Conservation (phyloP, 768 basidiomycete genomes). For the Pisolithus microcarpus region DNA sequence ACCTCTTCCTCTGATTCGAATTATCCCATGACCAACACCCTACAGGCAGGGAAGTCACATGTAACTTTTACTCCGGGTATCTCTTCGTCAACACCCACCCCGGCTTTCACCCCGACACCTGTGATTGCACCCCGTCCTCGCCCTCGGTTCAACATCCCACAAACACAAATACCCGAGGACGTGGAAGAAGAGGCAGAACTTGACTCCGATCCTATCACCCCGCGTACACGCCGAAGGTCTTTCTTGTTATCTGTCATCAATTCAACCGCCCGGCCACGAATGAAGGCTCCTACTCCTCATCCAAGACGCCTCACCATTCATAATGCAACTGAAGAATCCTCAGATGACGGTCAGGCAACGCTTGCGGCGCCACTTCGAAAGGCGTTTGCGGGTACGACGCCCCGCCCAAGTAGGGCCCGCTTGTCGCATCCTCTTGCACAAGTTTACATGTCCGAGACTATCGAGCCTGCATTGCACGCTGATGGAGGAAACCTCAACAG, state of each 20-base stretch:
- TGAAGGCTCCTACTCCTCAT: slow-evolving; percentile 41
- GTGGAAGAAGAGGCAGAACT: slow-evolving; percentile 24
- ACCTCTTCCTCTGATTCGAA: slow-evolving; percentile 52
- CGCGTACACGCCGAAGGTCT: slow-evolving; percentile 64
- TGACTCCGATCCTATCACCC: slow-evolving; percentile 52
- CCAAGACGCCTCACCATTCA: slow-evolving; percentile 50
- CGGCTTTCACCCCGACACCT: slow-evolving; percentile 64
- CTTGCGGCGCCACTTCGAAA: slow-evolving; percentile 35
- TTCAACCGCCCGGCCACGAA: slow-evolving; percentile 68
- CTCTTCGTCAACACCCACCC: slow-evolving; percentile 50
- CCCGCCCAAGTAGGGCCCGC: slow-evolving; percentile 42
- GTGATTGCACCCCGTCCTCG: slow-evolving; percentile 54
- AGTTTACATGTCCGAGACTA: slow-evolving; percentile 31
- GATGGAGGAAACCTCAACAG: slow-evolving; percentile 24
- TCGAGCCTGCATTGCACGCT: slow-evolving; percentile 28
- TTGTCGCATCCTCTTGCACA: slow-evolving; percentile 67
- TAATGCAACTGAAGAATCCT: slow-evolving; percentile 43
- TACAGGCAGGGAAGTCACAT: slow-evolving; percentile 27
- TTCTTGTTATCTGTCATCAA: slow-evolving; percentile 82
- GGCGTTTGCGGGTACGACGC: slow-evolving; percentile 60
- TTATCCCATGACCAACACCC: slow-evolving; percentile 24
- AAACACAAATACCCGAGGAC: slow-evolving; percentile 32
- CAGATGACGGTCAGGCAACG: slow-evolving; percentile 25
- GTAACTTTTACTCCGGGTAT: slow-evolving; percentile 34
- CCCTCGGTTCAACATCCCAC: slow-evolving; percentile 52